Base-by-base conservation (phyloP, 805 yeast genomes). In the Lipomyces mesembrius region DNA sequence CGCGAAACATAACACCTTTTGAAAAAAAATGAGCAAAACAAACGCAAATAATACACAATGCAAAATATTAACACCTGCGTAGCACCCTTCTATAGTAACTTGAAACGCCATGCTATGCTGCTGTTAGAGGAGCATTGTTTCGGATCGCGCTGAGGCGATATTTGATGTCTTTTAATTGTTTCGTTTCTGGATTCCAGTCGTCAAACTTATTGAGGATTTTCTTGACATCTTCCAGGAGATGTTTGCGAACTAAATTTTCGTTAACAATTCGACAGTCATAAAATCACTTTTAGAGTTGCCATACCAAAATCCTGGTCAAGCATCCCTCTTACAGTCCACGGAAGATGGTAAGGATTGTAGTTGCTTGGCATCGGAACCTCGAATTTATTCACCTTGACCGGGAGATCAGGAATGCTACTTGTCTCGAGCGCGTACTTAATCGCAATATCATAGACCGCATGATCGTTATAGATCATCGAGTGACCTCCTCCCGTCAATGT, bases 401-500 rank as follows among this genome's bases (percentile, higher is more conserved):
- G 72, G 1, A 68, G 57, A 14, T 57, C 61, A 80, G 53, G 79
- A 77, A 87, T 75, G 71, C 87, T 88, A 22, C 88, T 85, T 0
- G 98, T 91, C 72, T 90, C 92, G 27, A 93, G 77, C 1, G 91
- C 85, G 75, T 90, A 88, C 66, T 87, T 83, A 54, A 93, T 74
- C 0, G 95, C 97, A 68, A 91, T 75, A 71, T 88, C 91, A 75
- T 94, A 94, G 0, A 95, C 98, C 64, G 87, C 85, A 3, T 88
- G 86, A 71, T 91, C 97, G 73, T 90, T 89, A 77, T 94, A 94
- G 34, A 95, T 87, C 69, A 85, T 88, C 0, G 98, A 92, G 76
- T 94, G 99, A 0, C 99, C 99, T 7, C 95, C 93, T 2, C 98
- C 97, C 0, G 97, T 94, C 62, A 95, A 80, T 0, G 97, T 90